Evolutionary conservation across 1,284 basidiomycete species (phyloP).

Genomic region (Leccinum pachyderme): DNA sequence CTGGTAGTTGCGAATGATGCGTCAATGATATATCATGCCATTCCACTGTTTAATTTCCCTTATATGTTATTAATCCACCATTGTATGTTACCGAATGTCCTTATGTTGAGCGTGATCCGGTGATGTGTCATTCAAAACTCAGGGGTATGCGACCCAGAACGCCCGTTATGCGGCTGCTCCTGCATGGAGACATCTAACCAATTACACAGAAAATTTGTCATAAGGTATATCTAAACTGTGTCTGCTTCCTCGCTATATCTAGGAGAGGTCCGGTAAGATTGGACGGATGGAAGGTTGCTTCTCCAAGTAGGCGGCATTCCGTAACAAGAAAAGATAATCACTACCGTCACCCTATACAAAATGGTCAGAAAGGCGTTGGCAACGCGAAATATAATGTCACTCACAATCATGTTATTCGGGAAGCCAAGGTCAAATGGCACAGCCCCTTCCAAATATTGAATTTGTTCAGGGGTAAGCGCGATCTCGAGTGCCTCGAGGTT

Average conservation of each 20-base stretch:
- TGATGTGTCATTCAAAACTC: too few relatives aligned
- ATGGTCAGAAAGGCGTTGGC: slow-evolving; percentile 29
- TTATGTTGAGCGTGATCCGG: too few relatives aligned
- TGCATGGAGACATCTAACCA: not conserved
- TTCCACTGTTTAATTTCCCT: too few relatives aligned
- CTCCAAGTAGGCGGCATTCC: slow-evolving; percentile 24
- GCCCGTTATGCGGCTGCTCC: too few relatives aligned
- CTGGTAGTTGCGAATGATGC: too few relatives aligned
- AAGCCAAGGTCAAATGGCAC: slow-evolving; percentile 45
- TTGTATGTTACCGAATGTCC: too few relatives aligned
- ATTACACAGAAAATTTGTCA: not conserved
- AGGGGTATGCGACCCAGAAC: too few relatives aligned
- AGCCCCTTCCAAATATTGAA: slow-evolving; percentile 42
- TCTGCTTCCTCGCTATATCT: not conserved
- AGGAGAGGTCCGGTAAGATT: slow-evolving; percentile 22
- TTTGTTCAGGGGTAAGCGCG: slow-evolving; percentile 42
- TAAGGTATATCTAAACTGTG: not conserved
- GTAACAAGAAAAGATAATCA: slow-evolving; percentile 10
- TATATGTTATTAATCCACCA: too few relatives aligned
- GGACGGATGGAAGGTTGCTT: slow-evolving; percentile 16
- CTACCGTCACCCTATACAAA: slow-evolving; percentile 30
- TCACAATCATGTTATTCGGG: slow-evolving; percentile 39
- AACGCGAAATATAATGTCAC: slow-evolving; percentile 16
- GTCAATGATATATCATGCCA: too few relatives aligned
- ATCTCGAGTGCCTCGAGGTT: slow-evolving; percentile 51